These are phyloP conservation scores for Diaporthe amygdali DNA, from an alignment of 2,329 filamentous ascomycete genomes.

Conservation along the genomic window DNA sequence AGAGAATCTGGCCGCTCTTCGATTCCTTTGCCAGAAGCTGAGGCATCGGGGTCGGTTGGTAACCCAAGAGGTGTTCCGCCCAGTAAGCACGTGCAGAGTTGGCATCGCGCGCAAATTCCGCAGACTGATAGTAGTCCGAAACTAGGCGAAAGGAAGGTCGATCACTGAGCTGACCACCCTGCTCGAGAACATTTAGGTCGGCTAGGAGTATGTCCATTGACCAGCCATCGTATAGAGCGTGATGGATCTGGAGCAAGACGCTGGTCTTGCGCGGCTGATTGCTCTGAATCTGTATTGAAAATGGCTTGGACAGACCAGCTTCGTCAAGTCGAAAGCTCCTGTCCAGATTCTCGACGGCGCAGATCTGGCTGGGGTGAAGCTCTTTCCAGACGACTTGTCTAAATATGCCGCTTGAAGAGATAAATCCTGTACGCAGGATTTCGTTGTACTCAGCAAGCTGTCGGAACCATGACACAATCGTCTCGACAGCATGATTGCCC, in stretches of 20 bases:
- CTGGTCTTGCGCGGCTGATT: background rate
- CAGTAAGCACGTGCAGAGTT: constrained; percentile 67
- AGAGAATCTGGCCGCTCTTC: constrained; percentile 32
- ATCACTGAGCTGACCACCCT: constrained; percentile 29
- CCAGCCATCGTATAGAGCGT: constrained; percentile 94
- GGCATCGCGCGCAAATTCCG: constrained; percentile 32
- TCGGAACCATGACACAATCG: constrained; percentile 55
- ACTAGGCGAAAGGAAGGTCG: constrained; percentile 68
- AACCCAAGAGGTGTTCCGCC: constrained; percentile 67
- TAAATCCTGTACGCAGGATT: constrained; percentile 77
- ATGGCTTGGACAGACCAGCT: constrained; percentile 57
- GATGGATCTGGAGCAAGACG: constrained; percentile 69
- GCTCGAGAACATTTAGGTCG: constrained; percentile 65
- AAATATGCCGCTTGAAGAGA: constrained; percentile 57
- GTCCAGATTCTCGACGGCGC: constrained; percentile 40
- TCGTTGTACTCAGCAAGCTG: constrained; percentile 61
- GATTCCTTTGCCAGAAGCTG: constrained; percentile 28
- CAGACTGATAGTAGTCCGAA: constrained; percentile 51
- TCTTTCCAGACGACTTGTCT: constrained; percentile 68
- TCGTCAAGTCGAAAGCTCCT: constrained; percentile 46
- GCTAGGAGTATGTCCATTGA: constrained; percentile 76
- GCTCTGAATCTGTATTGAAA: constrained; percentile 61
- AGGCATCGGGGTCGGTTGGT: constrained; percentile 61
- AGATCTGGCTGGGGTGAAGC: constrained; percentile 49
- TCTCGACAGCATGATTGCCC: constrained; percentile 33